phyloP scores from a whole-genome alignment of 768 basidiomycete species.

The Tricholoma sp. region DNA sequence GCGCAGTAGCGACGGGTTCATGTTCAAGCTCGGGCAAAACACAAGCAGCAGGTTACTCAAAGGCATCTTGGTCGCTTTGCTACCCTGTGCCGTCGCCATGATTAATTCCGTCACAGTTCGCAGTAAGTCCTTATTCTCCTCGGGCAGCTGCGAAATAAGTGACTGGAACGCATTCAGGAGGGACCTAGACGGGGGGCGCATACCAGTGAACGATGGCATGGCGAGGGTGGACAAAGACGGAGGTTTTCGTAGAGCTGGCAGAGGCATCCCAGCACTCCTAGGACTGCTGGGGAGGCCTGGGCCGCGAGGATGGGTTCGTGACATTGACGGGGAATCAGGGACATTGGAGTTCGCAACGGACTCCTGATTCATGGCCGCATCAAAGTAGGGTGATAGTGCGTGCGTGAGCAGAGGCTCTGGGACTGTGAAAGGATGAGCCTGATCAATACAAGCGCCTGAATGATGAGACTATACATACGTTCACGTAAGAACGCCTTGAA shows the following conservation, averaged over 20 bases:
- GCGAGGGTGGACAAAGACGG: slow-evolving; percentile 78
- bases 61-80: slow-evolving; percentile 86
- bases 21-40: slow-evolving; percentile 81
- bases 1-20: slow-evolving; percentile 70
- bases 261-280: slow-evolving; percentile 23
- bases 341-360: slow-evolving; percentile 30
- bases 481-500: slow-evolving; percentile 93
- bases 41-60: slow-evolving; percentile 83
- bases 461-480: slow-evolving; percentile 48
- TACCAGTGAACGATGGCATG: slow-evolving; percentile 59
- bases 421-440: slow-evolving; percentile 42
- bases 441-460: slow-evolving; percentile 4
- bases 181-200: slow-evolving; percentile 55
- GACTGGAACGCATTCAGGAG: slow-evolving; percentile 55
- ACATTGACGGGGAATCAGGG: slow-evolving; percentile 1
- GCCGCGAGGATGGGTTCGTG: slow-evolving; percentile 12
- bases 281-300: slow-evolving; percentile 14
- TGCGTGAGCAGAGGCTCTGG: slow-evolving; percentile 83
- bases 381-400: slow-evolving; percentile 68
- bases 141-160: slow-evolving; percentile 65
- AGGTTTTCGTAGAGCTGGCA: slow-evolving; percentile 56
- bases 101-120: slow-evolving; percentile 80
- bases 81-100: slow-evolving; percentile 61
- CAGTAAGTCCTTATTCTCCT: slow-evolving; percentile 81
- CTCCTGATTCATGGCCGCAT: slow-evolving; percentile 65